These are phyloP conservation scores for Xylariaceae sp. DNA, from an alignment of 2,329 filamentous ascomycete genomes.

Conservation along the genomic window DNA sequence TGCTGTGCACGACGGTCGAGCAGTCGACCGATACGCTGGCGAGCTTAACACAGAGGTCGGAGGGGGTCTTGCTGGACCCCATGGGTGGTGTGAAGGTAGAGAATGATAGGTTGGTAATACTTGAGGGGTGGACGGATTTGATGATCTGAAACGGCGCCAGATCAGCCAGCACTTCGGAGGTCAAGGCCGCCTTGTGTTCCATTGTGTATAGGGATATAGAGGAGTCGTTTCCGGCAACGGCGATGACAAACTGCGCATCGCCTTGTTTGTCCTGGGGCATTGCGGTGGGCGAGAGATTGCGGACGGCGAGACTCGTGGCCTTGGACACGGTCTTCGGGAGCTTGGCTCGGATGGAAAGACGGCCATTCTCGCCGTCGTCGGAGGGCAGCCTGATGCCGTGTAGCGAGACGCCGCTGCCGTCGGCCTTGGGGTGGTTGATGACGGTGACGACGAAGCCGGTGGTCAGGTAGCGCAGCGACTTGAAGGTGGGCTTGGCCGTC, in stretches of 20 bases:
- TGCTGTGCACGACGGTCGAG: slow-evolving; percentile 73
- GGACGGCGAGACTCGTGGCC: slow-evolving; percentile 74
- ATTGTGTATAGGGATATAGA: slow-evolving; percentile 76
- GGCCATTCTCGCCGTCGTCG: slow-evolving; percentile 37
- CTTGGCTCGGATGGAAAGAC: slow-evolving; percentile 48
- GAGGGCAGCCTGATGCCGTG: slow-evolving; percentile 53
- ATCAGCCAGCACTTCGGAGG: slow-evolving; percentile 47
- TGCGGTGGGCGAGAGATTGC: slow-evolving; percentile 57
- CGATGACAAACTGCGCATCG: slow-evolving; percentile 74
- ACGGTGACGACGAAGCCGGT: slow-evolving; percentile 55
- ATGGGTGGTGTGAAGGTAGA: slow-evolving; percentile 52
- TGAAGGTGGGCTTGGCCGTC: slow-evolving; percentile 47
- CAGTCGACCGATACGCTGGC: slow-evolving; percentile 80
- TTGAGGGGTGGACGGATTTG: slow-evolving; percentile 51
- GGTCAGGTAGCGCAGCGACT: slow-evolving; percentile 56
- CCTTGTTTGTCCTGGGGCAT: slow-evolving; percentile 48
- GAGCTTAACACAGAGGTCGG: slow-evolving; percentile 65
- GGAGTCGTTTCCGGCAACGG: slow-evolving; percentile 74
- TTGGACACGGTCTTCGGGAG: slow-evolving; percentile 68
- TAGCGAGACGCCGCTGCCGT: slow-evolving; percentile 54
- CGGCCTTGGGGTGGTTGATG: slow-evolving; percentile 55
- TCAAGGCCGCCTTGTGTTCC: slow-evolving; percentile 55
- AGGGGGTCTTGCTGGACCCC: slow-evolving; percentile 43
- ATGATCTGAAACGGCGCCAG: slow-evolving; percentile 52
- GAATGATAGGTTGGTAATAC: slow-evolving; percentile 58